Conservation (phyloP, 306 rosid species). For the Adenanthera pavonina region DNA sequence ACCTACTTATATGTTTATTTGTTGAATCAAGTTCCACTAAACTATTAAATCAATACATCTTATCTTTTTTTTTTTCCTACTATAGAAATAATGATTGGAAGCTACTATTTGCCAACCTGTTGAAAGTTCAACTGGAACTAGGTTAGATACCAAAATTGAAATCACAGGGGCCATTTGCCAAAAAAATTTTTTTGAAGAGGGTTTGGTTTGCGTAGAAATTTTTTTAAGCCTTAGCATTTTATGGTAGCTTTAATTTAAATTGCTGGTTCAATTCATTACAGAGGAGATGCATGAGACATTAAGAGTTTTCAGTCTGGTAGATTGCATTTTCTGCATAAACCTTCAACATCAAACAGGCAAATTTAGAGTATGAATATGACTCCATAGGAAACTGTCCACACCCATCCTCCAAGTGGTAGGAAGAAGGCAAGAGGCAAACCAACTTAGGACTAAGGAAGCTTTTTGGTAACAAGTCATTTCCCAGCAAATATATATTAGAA, state of each 20-base stretch:
- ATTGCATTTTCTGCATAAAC: constrained; percentile 21
- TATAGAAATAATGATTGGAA: background rate
- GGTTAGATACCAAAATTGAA: background rate
- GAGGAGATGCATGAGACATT: too few species aligned
- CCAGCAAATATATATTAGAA: constrained; percentile 15
- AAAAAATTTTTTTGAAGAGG: background rate
- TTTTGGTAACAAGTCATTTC: background rate
- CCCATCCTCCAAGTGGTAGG: background rate
- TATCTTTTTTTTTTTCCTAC: background rate
- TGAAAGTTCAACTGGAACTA: background rate
- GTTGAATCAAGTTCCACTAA: background rate
- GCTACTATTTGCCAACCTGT: background rate
- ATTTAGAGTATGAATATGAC: background rate
- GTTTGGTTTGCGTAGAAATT: background rate
- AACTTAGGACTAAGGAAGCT: constrained; percentile 4
- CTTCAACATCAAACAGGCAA: constrained; percentile 26
- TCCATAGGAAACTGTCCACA: background rate
- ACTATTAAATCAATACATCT: background rate
- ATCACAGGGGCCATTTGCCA: background rate
- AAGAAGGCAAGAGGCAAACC: background rate
- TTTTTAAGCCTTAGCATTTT: too few species aligned
- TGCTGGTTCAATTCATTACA: background rate
- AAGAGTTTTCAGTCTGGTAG: background rate
- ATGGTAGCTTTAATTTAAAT: constrained; percentile 10
- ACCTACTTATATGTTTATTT: background rate